Evolutionary conservation across 1,139 yeast genomes (phyloP).

Genomic region (Blastobotrys buckinghamii): DNA sequence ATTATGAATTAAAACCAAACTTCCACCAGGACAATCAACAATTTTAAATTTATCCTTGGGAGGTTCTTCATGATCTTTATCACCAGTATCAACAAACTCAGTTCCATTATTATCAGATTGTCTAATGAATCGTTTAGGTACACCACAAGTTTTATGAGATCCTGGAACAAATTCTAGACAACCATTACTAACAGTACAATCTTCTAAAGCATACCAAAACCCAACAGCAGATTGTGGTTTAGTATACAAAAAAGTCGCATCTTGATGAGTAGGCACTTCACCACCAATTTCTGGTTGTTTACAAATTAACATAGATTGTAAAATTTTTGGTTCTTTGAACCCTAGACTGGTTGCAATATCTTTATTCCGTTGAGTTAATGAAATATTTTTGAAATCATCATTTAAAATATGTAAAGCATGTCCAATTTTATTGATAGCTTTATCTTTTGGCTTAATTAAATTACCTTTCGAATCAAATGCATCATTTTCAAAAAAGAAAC

Average conservation of each 20-base stretch:
- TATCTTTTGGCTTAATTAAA: conserved; percentile 47
- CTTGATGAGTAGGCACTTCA: conserved; percentile 76
- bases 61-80: conserved; percentile 27
- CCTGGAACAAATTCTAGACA: conserved; percentile 73
- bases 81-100: conserved; percentile 30
- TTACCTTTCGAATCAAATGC: conserved; percentile 49
- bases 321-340: conserved; percentile 59
- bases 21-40: conserved; percentile 66
- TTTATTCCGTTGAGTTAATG: conserved; percentile 47
- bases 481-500: conserved; percentile 66
- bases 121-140: conserved; percentile 63
- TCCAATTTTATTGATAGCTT: conserved; percentile 71
- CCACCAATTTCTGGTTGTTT: conserved; percentile 73
- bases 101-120: conserved; percentile 41
- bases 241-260: conserved; percentile 67
- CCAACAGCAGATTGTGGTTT: conserved; percentile 70
- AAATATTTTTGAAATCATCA: conserved; percentile 42
- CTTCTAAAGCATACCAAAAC: conserved; percentile 78
- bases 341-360: conserved; percentile 49
- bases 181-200: conserved; percentile 63
- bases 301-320: conserved; percentile 76
- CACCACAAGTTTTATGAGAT: conserved; percentile 53
- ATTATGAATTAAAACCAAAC: conserved; percentile 63
- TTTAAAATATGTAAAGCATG: conserved; percentile 66
- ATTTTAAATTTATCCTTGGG: conserved; percentile 41